A percentile compares a stretch with the other conserved stretches of the same genome.
These are phyloP conservation scores for Epichloe brachyelytri DNA, from an alignment of 2,329 filamentous ascomycete species.

Conservation along the genomic window DNA sequence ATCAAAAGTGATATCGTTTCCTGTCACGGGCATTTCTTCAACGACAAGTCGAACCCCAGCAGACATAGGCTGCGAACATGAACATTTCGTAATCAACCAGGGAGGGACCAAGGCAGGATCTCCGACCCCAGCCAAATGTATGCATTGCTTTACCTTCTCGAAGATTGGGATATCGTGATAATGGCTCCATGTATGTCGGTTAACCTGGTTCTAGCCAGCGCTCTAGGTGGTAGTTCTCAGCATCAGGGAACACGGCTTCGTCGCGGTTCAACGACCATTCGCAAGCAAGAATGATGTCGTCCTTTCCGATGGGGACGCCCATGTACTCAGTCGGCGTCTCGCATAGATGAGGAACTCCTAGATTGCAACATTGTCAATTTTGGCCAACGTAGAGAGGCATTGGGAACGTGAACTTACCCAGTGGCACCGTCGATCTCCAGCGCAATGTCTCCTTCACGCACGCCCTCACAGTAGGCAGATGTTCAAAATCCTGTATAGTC, in stretches of 20 bases:
- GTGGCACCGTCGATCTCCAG: constrained; percentile 43
- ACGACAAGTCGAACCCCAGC: constrained; percentile 34
- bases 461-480: constrained; percentile 27
- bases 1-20: constrained; percentile 30
- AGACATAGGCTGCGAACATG: constrained; percentile 31
- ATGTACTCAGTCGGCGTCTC: constrained; percentile 32
- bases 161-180: constrained; percentile 50
- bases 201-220: constrained; percentile 49
- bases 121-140: constrained; percentile 40
- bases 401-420: constrained; percentile 10
- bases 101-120: not conserved
- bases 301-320: constrained; percentile 34
- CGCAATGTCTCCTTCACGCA: constrained; percentile 46
- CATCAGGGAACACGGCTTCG: not conserved
- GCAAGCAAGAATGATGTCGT: constrained; percentile 34
- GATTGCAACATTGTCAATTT: not conserved
- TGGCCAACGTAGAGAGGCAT: too few relatives aligned
- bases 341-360: constrained; percentile 36
- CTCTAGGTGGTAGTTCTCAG: constrained; percentile 41
- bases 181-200: constrained; percentile 52
- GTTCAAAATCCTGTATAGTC: not conserved
- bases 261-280: constrained; percentile 38
- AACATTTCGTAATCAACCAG: constrained; percentile 41
- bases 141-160: constrained; percentile 45
- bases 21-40: constrained; percentile 25